Percentiles rank a stretch among this genome's conserved stretches.
phyloP scores from a whole-genome alignment of 352 stramenopile species.

The Pythium aphanidermatum region DNA sequence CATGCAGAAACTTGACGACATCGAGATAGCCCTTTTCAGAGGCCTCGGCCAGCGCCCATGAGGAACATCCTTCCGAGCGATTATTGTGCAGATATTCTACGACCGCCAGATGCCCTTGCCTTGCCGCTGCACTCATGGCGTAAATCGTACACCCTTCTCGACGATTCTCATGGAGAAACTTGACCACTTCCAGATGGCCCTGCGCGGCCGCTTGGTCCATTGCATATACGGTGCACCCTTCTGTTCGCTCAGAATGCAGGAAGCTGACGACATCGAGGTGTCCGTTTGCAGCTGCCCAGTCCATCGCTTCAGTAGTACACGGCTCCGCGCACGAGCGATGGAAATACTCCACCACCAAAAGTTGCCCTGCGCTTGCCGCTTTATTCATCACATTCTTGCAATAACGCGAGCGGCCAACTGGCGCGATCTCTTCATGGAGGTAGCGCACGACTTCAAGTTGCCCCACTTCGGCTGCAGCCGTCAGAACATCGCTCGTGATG shows the following conservation, averaged over 20 bases:
- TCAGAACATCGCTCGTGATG: not conserved
- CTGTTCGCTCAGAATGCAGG: constrained; percentile 7
- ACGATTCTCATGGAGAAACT: constrained; percentile 15
- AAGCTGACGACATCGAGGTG: constrained; percentile 12
- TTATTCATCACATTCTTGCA: constrained; percentile 11
- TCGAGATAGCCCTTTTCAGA: constrained; percentile 14
- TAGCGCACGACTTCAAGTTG: constrained; percentile 8
- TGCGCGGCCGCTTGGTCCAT: constrained; percentile 15
- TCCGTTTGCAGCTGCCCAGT: constrained; percentile 21
- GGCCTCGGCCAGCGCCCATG: constrained; percentile 14
- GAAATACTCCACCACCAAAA: constrained; percentile 12
- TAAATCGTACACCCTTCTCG: constrained; percentile 19
- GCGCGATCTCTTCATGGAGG: not conserved
- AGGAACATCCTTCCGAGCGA: constrained; percentile 12
- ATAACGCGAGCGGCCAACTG: not conserved
- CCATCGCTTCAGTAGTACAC: constrained; percentile 15
- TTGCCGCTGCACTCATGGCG: constrained; percentile 16
- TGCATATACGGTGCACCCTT: constrained; percentile 17
- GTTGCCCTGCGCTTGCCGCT: constrained; percentile 4
- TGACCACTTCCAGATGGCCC: constrained; percentile 15
- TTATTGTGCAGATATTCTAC: constrained; percentile 19
- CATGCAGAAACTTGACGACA: constrained; percentile 13
- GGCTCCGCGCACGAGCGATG: not conserved
- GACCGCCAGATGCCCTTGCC: constrained; percentile 9
- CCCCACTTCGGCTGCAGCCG: not conserved